A percentile compares a stretch with the other conserved stretches of the same genome.
Conservation (phyloP, 2,329 filamentous ascomycete genomes). For the Diplodia mutila region DNA sequence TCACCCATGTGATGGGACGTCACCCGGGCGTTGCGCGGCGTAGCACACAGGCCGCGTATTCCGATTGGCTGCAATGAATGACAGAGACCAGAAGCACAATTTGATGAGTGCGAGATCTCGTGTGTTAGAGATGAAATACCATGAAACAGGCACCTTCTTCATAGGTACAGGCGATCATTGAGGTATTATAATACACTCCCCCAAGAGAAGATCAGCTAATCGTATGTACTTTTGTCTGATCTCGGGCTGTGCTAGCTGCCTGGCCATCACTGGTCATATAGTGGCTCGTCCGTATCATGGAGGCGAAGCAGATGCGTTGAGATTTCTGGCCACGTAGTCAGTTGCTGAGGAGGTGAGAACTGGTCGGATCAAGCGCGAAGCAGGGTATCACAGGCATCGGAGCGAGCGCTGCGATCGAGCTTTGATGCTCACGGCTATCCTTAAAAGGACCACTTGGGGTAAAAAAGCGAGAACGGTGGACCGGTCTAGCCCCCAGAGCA, state of each 20-base stretch:
- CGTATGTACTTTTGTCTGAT: not conserved
- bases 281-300: not conserved
- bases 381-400: not conserved
- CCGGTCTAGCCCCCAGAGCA: constrained; percentile 3
- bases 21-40: not conserved
- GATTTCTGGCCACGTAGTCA: constrained; percentile 1
- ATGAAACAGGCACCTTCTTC: not conserved
- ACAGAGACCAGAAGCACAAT: not conserved
- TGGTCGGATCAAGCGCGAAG: not conserved
- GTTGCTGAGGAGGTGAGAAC: not conserved
- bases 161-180: not conserved
- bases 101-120: constrained; percentile 5
- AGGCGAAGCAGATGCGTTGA: not conserved
- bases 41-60: not conserved
- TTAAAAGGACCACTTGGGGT: constrained; percentile 5
- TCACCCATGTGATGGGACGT: constrained; percentile 3
- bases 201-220: not conserved
- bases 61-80: not conserved
- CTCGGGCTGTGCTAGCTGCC: not conserved
- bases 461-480: not conserved
- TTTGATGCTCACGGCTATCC: constrained; percentile 8
- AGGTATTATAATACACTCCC: too few relatives aligned
- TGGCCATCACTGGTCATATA: not conserved
- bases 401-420: constrained; percentile 9
- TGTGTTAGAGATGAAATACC: not conserved